Percentiles rank a stretch among this genome's conserved stretches.
Conservation (phyloP, 768 basidiomycete species). For the Pisolithus microcarpus region DNA sequence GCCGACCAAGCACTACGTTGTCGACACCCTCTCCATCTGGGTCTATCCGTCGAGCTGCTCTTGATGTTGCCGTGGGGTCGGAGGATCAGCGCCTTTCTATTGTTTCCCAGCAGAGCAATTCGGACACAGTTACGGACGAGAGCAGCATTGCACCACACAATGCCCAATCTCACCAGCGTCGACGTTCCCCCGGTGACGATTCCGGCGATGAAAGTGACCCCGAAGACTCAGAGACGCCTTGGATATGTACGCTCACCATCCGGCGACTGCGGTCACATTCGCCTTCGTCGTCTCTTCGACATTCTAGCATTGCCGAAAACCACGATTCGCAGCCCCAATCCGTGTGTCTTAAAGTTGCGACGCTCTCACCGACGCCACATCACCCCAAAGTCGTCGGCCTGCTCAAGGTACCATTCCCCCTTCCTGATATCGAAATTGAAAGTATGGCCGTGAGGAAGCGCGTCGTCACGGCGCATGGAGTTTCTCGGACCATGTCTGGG, state of each 20-base stretch:
- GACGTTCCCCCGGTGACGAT: slow-evolving; percentile 25
- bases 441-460: slow-evolving; percentile 47
- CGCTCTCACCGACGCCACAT: slow-evolving; percentile 86
- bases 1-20: slow-evolving; percentile 12
- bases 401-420: slow-evolving; percentile 84
- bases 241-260: slow-evolving; percentile 80
- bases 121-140: slow-evolving; percentile 23
- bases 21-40: slow-evolving; percentile 2
- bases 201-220: slow-evolving; percentile 83
- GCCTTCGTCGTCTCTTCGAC: background rate
- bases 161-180: background rate
- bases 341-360: slow-evolving; percentile 62
- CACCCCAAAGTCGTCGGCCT: slow-evolving; percentile 92
- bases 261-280: slow-evolving; percentile 33
- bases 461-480: slow-evolving; percentile 25
- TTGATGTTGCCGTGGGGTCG: slow-evolving; percentile 4
- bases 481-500: background rate
- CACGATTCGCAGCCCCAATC: background rate
- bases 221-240: slow-evolving; percentile 94
- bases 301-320: background rate
- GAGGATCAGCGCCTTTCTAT: slow-evolving; percentile 32
- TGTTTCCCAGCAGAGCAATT: slow-evolving; percentile 35
- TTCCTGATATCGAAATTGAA: slow-evolving; percentile 76
- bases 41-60: slow-evolving; percentile 3
- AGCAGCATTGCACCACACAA: slow-evolving; percentile 11